A percentile compares a stretch with the other conserved stretches of the same genome.
These are phyloP conservation scores for Colletotrichum sp. DNA, from an alignment of 2,329 filamentous ascomycete species.

Conservation along the genomic window DNA sequence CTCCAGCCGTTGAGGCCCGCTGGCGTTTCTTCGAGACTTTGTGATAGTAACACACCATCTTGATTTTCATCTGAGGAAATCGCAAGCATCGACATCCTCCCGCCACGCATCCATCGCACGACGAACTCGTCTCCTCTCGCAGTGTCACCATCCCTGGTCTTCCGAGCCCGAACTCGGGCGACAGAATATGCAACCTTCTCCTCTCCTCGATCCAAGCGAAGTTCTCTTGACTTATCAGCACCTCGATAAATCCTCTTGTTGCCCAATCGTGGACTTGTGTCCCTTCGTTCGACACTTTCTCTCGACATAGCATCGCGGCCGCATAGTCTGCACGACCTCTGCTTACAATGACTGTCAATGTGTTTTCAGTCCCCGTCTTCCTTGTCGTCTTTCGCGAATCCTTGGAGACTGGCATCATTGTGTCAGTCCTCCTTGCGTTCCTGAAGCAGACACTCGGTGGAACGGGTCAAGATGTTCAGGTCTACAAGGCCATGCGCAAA, in stretches of 20 bases:
- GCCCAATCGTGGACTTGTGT: neutral
- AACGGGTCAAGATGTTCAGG: constrained; percentile 61
- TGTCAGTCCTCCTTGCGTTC: constrained; percentile 84
- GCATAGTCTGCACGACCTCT: neutral
- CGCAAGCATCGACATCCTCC: neutral
- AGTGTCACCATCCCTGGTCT: neutral
- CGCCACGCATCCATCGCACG: neutral
- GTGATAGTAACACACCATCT: neutral
- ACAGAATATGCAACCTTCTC: neutral
- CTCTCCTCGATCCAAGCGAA: neutral
- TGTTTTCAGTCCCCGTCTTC: constrained; percentile 83
- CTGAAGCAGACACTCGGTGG: constrained; percentile 79
- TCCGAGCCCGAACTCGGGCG: neutral
- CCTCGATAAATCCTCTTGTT: neutral
- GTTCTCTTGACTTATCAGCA: neutral
- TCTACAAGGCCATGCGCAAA: constrained; percentile 71
- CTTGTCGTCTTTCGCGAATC: constrained; percentile 90
- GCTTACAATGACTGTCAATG: constrained; percentile 63
- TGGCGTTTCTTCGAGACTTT: neutral
- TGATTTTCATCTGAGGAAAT: neutral
- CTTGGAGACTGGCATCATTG: constrained; percentile 82
- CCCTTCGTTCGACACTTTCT: neutral
- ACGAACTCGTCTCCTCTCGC: neutral
- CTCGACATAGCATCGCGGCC: neutral
- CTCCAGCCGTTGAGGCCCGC: neutral